These are phyloP conservation scores for Adansonia madagascariensis DNA, from an alignment of 441 rosid species.

Conservation along the genomic window DNA sequence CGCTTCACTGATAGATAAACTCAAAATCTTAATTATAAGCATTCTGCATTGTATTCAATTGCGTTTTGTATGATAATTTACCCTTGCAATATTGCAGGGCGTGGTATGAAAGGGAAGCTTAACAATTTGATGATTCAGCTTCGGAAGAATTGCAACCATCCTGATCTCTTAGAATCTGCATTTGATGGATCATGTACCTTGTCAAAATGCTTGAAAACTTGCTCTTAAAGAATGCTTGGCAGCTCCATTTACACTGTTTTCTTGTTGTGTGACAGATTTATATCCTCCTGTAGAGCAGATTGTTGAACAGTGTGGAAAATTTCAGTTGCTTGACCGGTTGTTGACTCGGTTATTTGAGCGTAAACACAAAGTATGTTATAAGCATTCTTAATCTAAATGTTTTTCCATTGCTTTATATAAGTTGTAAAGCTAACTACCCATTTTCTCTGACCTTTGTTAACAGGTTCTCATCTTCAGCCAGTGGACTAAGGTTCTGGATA, in stretches of 20 bases:
- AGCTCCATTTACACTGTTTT: slow-evolving; percentile 16
- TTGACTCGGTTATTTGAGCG: slow-evolving; percentile 63
- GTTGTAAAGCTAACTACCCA: slow-evolving; percentile 31
- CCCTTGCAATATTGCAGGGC: slow-evolving; percentile 44
- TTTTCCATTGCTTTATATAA: slow-evolving; percentile 24
- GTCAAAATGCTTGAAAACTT: slow-evolving; percentile 10
- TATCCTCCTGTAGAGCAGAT: slow-evolving; percentile 88
- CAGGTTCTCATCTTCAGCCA: slow-evolving; percentile 90
- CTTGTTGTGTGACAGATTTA: slow-evolving; percentile 46
- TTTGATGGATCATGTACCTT: slow-evolving; percentile 72
- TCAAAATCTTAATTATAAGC: slow-evolving; percentile 11
- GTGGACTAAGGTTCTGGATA: slow-evolving; percentile 87
- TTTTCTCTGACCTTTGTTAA: slow-evolving; percentile 20
- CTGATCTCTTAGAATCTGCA: slow-evolving; percentile 80
- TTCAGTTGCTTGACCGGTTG: slow-evolving; percentile 76
- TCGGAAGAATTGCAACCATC: slow-evolving; percentile 98
- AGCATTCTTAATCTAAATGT: slow-evolving; percentile 17
- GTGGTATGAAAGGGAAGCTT: slow-evolving; percentile 67
- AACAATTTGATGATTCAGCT: slow-evolving; percentile 82
- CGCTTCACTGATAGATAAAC: not conserved
- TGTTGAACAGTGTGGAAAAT: slow-evolving; percentile 92
- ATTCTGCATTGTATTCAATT: slow-evolving; percentile 1
- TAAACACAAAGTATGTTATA: slow-evolving; percentile 73
- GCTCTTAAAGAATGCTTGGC: slow-evolving; percentile 6
- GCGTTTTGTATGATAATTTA: slow-evolving; percentile 10